These are phyloP conservation scores for Aureobasidium sp. DNA, from an alignment of 2,329 filamentous ascomycete species.

Conservation along the genomic window DNA sequence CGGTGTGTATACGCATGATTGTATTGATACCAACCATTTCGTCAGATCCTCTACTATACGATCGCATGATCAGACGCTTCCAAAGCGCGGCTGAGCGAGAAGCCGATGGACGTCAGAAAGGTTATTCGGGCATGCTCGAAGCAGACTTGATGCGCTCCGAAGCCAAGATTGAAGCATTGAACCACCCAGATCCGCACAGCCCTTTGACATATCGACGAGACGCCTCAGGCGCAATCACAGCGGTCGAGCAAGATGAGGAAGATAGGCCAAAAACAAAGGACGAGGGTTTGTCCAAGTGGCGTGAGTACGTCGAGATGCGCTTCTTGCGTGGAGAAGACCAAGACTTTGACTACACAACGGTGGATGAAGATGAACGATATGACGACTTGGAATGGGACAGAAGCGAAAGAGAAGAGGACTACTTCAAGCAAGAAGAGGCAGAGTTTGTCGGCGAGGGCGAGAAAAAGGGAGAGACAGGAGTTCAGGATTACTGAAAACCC, in stretches of 20 bases:
- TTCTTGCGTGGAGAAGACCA: constrained; percentile 69
- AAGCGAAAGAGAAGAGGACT: constrained; percentile 62
- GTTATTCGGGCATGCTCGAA: constrained; percentile 72
- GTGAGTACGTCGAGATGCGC: constrained; percentile 61
- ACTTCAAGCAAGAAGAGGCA: constrained; percentile 69
- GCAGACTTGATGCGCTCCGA: constrained; percentile 71
- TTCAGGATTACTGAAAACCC: constrained; percentile 39
- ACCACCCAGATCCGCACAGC: constrained; percentile 45
- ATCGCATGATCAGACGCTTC: constrained; percentile 69
- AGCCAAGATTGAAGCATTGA: constrained; percentile 60
- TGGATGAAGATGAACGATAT: constrained; percentile 66
- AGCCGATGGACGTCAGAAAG: constrained; percentile 63
- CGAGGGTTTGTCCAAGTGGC: constrained; percentile 64
- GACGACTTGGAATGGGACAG: constrained; percentile 58
- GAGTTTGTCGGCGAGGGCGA: constrained; percentile 28
- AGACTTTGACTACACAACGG: constrained; percentile 67
- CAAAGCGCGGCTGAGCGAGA: constrained; percentile 68
- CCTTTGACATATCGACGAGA: constrained; percentile 46
- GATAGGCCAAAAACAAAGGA: constrained; percentile 53
- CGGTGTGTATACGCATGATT: constrained; percentile 14
- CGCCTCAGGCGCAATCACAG: constrained; percentile 49
- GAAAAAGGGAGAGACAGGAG: constrained; percentile 40
- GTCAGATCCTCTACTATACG: constrained; percentile 72
- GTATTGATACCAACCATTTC: constrained; percentile 15
- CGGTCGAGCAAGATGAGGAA: constrained; percentile 48